Evolutionary conservation across 176 grass and related monocot genomes (phyloP).

Genomic region (Eragrostis curvula): DNA sequence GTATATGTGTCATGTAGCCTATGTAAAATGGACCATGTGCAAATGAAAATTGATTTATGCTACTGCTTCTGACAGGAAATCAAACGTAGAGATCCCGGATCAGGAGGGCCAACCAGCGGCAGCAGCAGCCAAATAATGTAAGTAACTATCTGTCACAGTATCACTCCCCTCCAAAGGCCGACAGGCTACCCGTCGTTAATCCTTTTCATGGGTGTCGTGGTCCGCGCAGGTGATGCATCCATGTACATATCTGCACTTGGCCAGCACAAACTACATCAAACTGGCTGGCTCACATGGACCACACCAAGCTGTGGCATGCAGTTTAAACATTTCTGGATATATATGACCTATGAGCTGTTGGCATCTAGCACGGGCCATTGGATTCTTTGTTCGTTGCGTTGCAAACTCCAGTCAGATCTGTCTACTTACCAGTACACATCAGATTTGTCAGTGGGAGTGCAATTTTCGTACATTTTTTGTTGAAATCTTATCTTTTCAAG

Average conservation of each 20-base stretch:
- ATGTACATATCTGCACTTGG: constrained; percentile 9
- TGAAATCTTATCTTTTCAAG: not conserved
- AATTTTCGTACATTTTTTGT: constrained; percentile 17
- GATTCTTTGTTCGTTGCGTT: not conserved
- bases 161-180: constrained; percentile 36
- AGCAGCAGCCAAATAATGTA: constrained; percentile 41
- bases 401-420: constrained; percentile 18
- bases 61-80: constrained; percentile 11
- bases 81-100: constrained; percentile 17
- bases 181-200: constrained; percentile 57
- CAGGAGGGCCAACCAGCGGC: constrained; percentile 18
- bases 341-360: constrained; percentile 17
- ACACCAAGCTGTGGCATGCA: constrained; percentile 20
- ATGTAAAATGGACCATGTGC: no score
- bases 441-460: not conserved
- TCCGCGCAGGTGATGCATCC: constrained; percentile 14
- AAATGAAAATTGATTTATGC: not conserved
- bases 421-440: constrained; percentile 1
- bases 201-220: constrained; percentile 42
- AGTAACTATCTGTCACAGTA: constrained; percentile 38
- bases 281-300: constrained; percentile 54
- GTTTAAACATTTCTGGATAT: constrained; percentile 16
- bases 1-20: no score
- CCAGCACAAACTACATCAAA: constrained; percentile 46
- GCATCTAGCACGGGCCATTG: not conserved